Percentiles rank a stretch among this genome's conserved stretches.
Evolutionary conservation across 83 land plant species (phyloP).

Genomic region (Thuja plicata): DNA sequence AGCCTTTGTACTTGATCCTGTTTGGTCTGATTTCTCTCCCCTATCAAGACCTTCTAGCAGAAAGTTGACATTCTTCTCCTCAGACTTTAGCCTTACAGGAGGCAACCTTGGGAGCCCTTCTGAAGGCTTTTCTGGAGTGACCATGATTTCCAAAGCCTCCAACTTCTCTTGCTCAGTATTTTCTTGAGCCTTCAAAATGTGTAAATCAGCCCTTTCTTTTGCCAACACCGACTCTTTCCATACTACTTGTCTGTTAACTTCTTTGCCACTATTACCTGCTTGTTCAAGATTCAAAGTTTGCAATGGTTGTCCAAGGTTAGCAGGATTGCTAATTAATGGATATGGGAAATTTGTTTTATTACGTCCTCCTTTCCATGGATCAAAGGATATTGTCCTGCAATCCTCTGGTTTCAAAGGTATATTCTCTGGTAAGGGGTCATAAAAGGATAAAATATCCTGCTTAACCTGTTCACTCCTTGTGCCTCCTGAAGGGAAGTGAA

Average conservation of each 20-base stretch:
- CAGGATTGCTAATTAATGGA: slow-evolving; percentile 23
- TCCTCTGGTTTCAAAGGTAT: slow-evolving; percentile 32
- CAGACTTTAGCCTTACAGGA: slow-evolving; percentile 85
- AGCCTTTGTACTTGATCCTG: slow-evolving; percentile 34
- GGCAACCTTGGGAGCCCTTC: slow-evolving; percentile 81
- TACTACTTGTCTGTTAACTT: slow-evolving; percentile 21
- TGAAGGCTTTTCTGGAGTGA: slow-evolving; percentile 30
- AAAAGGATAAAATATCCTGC: slow-evolving; percentile 10
- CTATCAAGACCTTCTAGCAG: slow-evolving; percentile 34
- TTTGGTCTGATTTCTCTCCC: slow-evolving; percentile 41
- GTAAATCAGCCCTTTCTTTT: slow-evolving; percentile 35
- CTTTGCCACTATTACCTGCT: slow-evolving; percentile 24
- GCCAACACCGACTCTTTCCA: slow-evolving; percentile 12
- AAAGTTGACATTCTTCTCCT: slow-evolving; percentile 44
- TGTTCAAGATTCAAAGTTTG: slow-evolving; percentile 12
- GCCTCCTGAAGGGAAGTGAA: slow-evolving; percentile 6
- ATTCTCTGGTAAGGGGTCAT: slow-evolving; percentile 26
- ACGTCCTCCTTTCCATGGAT: slow-evolving; percentile 32
- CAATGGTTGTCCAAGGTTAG: slow-evolving; percentile 18
- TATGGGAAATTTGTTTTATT: slow-evolving; percentile 48
- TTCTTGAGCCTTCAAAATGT: slow-evolving; percentile 26
- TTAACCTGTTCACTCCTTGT: background rate
- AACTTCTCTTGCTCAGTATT: slow-evolving; percentile 16
- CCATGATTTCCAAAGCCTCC: slow-evolving; percentile 20
- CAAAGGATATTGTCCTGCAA: slow-evolving; percentile 15